Base-by-base conservation (phyloP, 208 protist species). In the Entamoeba nuttalli region DNA sequence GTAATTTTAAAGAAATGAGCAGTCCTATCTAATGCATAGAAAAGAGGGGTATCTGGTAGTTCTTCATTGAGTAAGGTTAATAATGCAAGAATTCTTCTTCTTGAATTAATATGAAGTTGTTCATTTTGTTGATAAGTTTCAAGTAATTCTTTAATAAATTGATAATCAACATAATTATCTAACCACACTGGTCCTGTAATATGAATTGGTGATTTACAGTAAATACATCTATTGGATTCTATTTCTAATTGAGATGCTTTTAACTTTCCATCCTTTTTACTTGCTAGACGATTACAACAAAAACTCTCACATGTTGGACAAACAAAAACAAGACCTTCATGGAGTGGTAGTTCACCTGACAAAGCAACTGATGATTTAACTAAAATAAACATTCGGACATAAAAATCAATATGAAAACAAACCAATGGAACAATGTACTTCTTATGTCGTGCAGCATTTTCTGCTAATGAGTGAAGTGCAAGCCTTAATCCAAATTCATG, bases 401-500 rank as follows among this genome's bases (percentile, higher is more conserved):
- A 96, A 53, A 94, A 95, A 7, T 94, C 69, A 30, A 95, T n/a
- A 41, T 62, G 69, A n/a, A 96, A 55, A 25, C 52, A 94, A 48
- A 95, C 17, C 2, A 96, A 5, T 53, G 84, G 69, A 1, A 21
- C 50, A 51, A 96, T 96, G 11, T 53, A 51, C 21, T 35, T 21
- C 35, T 95, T 62, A 3, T 69, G 4, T 15, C 53, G 5, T 9
- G 62, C 69, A 51, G 94, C 94, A 48, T 41, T 51, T 35, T 53
- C 35, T 41, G 62, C 48, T 21, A 96, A 3, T 52, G 5, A 25
- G n/a, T 19, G 41, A 15, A 96, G 25, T 19, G 95, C 41, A 62
- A 95, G 55, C 30, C 96, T 2, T 44, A 96, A 9, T 71, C 51
- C 53, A 93, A 25, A 19, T 69, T 96, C 96, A 44, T 96, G 94